Percentiles rank a stretch among this genome's conserved stretches.
phyloP scores from a whole-genome alignment of 805 yeast genomes.

The Teunomyces lycoperdinae region DNA sequence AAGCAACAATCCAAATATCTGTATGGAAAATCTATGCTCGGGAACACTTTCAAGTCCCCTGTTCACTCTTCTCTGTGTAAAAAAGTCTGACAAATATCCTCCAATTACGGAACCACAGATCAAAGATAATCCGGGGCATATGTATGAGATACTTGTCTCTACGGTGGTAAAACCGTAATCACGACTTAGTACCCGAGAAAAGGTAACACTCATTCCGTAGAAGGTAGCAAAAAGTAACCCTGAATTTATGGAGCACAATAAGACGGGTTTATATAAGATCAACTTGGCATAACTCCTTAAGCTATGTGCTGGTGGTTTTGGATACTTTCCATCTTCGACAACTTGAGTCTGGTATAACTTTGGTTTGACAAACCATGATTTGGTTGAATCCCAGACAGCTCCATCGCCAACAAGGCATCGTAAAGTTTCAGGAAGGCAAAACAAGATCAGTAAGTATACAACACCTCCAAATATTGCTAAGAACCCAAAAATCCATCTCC shows the following conservation, averaged over 20 bases:
- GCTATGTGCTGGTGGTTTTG: constrained; percentile 47
- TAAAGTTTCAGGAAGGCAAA: constrained; percentile 40
- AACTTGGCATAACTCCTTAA: constrained; percentile 34
- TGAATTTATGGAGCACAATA: constrained; percentile 44
- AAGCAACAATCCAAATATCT: constrained; percentile 41
- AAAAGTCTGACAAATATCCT: constrained; percentile 46
- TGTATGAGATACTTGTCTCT: constrained; percentile 44
- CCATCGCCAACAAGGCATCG: constrained; percentile 39
- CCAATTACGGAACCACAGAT: constrained; percentile 48
- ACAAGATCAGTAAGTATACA: constrained; percentile 21
- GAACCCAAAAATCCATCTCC: constrained; percentile 37
- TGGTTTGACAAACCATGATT: constrained; percentile 28
- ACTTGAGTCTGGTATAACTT: constrained; percentile 21
- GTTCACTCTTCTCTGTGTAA: constrained; percentile 26
- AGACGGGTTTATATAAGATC: constrained; percentile 41
- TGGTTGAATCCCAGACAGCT: constrained; percentile 12
- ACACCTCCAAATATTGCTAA: constrained; percentile 26
- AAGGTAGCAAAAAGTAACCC: constrained; percentile 54
- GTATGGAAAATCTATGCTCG: constrained; percentile 46
- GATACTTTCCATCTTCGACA: constrained; percentile 26
- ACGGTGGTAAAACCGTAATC: constrained; percentile 35
- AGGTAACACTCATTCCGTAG: constrained; percentile 52
- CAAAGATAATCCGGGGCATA: constrained; percentile 53
- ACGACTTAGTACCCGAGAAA: constrained; percentile 37
- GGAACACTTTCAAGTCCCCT: constrained; percentile 34